Base-by-base conservation (phyloP, 805 yeast genomes). In the Wickerhamiella azyma region DNA sequence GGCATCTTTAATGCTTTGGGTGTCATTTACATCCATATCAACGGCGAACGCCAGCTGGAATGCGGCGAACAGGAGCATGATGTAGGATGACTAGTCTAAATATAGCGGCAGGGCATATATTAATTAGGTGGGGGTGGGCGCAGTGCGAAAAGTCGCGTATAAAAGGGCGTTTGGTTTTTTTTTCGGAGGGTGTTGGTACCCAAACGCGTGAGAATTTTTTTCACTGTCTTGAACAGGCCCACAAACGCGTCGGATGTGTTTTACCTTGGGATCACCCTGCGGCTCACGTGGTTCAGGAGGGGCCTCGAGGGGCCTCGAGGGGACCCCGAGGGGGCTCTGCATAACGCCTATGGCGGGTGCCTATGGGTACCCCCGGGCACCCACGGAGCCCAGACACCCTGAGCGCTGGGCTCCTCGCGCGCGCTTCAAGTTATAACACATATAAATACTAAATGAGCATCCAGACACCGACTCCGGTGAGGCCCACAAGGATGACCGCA, bases 381-480 rank as follows among this genome's bases (percentile, higher is more conserved):
- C n/a, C n/a, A n/a, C n/a, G n/a, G n/a, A n/a, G n/a, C n/a, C n/a
- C n/a, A n/a, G n/a, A n/a, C n/a, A n/a, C n/a, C n/a, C n/a, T n/a
- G n/a, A n/a, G n/a, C 28, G 28, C 32, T 11, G 11, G n/a, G 9
- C 32, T 28, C 32, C n/a, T 7, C 32, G n/a, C n/a, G n/a, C n/a
- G n/a, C n/a, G n/a, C n/a, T n/a, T n/a, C n/a, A n/a, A n/a, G n/a
- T n/a, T n/a, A n/a, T n/a, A n/a, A 11, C 26, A 41, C n/a, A 30
- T 18, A 19, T 17, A 19, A 18, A 24, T 5, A 30, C 13, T 42
- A 41, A 45, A 39, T 41, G 18, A 56, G 28, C 88, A 89, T 80
- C 96, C 97, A 86, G 29, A 77, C 67, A 28, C 82, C 72, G 19
- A 86, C 77, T 32, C 79, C 85, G 17, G 78, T 59, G 19, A 85